These are phyloP conservation scores for Cyclotella baltica DNA, from an alignment of 108 stramenopile species.

Conservation along the genomic window DNA sequence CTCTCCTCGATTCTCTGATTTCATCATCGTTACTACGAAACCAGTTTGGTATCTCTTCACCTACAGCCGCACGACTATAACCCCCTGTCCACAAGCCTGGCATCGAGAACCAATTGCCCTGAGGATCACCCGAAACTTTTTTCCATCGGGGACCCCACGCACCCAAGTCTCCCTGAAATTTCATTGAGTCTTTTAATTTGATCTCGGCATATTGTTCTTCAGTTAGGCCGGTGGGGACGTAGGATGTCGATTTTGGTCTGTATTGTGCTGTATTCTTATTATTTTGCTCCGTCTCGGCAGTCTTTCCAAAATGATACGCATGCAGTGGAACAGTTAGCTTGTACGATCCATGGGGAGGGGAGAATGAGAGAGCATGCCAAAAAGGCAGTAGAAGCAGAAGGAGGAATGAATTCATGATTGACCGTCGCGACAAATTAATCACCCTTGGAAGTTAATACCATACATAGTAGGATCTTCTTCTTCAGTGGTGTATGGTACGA, in stretches of 20 bases:
- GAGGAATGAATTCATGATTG: background rate
- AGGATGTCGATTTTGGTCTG: conserved; percentile 23
- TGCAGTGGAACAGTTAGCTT: background rate
- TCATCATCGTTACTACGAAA: background rate
- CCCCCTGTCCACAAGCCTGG: conserved; percentile 64
- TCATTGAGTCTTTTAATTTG: conserved; percentile 56
- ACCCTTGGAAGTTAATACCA: too few species aligned
- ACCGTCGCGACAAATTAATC: too few species aligned
- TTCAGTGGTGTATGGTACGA: too few species aligned
- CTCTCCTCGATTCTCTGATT: background rate
- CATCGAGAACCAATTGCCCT: conserved; percentile 71
- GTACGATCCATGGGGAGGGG: background rate
- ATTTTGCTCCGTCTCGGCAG: background rate
- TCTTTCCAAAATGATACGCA: background rate
- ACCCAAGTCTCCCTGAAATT: conserved; percentile 58
- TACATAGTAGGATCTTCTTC: too few species aligned
- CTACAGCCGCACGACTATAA: conserved; percentile 26
- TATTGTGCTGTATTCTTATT: too few species aligned
- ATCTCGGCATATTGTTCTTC: conserved; percentile 60
- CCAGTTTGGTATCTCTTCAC: background rate
- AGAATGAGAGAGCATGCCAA: background rate
- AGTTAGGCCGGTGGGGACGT: conserved; percentile 66
- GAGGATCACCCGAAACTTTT: conserved; percentile 49
- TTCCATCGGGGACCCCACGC: conserved; percentile 73
- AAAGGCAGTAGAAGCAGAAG: background rate